phyloP scores from a whole-genome alignment of 306 rosid species.

The Cucurbita argyrosperma region DNA sequence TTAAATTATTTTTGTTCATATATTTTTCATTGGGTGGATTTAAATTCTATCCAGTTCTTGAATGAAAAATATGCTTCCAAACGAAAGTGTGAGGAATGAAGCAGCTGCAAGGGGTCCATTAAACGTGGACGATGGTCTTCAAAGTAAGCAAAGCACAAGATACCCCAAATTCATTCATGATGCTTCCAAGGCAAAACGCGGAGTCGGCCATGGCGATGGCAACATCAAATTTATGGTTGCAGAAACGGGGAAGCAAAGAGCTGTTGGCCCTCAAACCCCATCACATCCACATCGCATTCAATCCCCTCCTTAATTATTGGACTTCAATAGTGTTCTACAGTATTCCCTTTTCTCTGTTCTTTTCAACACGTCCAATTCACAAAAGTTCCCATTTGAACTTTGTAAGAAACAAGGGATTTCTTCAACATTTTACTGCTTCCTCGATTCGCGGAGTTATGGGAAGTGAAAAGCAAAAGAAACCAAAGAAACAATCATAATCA shows the following conservation, averaged over 20 bases:
- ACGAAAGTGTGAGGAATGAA: neutral
- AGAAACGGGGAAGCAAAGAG: neutral
- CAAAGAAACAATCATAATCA: neutral
- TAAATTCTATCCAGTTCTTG: too few relatives aligned
- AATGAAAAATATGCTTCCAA: too few relatives aligned
- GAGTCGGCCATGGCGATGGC: neutral
- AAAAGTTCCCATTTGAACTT: neutral
- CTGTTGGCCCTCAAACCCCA: neutral
- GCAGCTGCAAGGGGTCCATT: neutral
- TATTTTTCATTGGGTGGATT: neutral
- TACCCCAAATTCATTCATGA: neutral
- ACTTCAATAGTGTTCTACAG: neutral
- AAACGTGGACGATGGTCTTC: neutral
- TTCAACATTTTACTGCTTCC: neutral
- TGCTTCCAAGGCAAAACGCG: neutral
- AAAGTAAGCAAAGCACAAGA: neutral
- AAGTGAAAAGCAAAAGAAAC: neutral
- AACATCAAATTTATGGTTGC: neutral
- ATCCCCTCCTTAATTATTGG: neutral
- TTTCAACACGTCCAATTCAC: neutral
- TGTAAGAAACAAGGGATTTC: neutral
- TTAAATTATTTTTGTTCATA: neutral
- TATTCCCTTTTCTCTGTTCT: neutral
- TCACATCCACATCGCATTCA: neutral
- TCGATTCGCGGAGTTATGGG: neutral